These are phyloP conservation scores for grape (Vitis vinifera) DNA, from an alignment of 164 flowering plant species.

Conservation along the genomic window DNA sequence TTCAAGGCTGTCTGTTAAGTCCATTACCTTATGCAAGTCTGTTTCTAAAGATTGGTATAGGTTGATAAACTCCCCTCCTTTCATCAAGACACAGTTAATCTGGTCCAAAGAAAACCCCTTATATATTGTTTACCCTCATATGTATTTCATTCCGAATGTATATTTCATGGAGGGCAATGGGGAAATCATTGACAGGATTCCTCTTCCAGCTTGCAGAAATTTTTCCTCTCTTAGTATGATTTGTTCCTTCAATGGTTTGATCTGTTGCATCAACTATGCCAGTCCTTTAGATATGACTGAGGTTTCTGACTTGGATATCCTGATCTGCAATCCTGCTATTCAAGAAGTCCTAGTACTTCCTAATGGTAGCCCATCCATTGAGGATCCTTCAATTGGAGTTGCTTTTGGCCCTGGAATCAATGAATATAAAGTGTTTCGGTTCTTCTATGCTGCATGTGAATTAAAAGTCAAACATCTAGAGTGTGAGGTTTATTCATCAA, in stretches of 20 bases:
- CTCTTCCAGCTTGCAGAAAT: neutral
- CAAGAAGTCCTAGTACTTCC: conserved; percentile 8
- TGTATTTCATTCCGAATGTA: neutral
- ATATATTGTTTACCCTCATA: conserved; percentile 1
- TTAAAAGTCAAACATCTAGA: neutral
- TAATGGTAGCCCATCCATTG: neutral
- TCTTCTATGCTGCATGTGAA: neutral
- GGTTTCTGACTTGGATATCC: neutral
- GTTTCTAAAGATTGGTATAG: neutral
- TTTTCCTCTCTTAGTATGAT: neutral
- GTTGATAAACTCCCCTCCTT: neutral
- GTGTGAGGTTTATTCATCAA: conserved; percentile 17
- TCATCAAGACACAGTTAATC: neutral
- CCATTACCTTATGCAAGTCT: neutral
- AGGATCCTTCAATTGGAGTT: conserved; percentile 7
- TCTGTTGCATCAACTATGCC: conserved; percentile 1
- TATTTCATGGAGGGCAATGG: neutral
- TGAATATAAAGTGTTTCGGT: conserved; percentile 14
- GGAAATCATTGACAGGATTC: neutral
- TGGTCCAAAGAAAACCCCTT: neutral
- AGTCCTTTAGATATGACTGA: neutral
- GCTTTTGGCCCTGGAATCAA: conserved; percentile 10
- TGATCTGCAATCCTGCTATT: conserved; percentile 9
- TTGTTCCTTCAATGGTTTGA: conserved; percentile 12
- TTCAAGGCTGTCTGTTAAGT: neutral